A percentile compares a stretch with the other conserved stretches of the same genome.
Evolutionary conservation across 208 protist species (phyloP).

Genomic region (Acanthamoeba healyi): DNA sequence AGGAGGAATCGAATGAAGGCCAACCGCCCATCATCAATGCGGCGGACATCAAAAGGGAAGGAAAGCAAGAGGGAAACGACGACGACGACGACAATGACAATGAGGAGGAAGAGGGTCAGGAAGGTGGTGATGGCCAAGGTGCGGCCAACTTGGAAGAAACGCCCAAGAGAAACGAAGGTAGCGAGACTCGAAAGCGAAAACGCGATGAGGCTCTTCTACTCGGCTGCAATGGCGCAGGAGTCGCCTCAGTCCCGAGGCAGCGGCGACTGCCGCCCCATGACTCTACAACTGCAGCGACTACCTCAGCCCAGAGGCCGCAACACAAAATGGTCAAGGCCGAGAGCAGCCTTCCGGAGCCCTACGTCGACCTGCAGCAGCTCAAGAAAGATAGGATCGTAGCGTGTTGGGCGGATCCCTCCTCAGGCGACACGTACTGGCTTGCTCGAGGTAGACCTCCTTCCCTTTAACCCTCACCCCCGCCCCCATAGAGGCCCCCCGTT

Average conservation of each 20-base stretch:
- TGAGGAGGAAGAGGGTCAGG: background rate
- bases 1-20: background rate
- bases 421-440: background rate
- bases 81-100: background rate
- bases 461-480: background rate
- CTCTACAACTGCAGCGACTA: no score
- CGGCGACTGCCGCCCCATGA: no score
- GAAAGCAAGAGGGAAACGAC: background rate
- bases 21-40: background rate
- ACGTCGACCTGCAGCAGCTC: background rate
- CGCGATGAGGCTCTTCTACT: background rate
- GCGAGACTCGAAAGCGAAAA: background rate
- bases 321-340: background rate
- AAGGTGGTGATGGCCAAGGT: background rate
- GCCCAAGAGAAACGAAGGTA: background rate
- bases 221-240: no score
- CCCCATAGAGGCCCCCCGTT: background rate
- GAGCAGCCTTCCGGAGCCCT: background rate
- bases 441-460: background rate
- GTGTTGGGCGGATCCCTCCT: conserved; percentile 16
- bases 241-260: no score
- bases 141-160: background rate
- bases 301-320: no score
- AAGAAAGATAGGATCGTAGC: background rate
- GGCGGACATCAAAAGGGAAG: no score